Evolutionary conservation across 805 yeast species (phyloP).

Genomic region (Saccharomyces paradoxus): DNA sequence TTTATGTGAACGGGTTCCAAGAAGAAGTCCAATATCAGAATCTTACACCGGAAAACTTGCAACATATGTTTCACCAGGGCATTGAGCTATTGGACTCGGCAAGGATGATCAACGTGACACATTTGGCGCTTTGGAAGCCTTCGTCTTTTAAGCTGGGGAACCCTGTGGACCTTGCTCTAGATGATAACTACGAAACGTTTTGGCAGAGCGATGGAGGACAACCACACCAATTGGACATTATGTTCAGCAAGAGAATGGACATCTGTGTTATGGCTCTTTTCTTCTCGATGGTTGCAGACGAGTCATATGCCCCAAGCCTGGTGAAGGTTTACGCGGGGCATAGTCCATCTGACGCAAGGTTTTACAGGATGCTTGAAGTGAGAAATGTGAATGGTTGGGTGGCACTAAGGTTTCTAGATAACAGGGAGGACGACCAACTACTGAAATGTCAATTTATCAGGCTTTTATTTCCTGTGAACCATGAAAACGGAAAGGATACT

Average conservation of each 20-base stretch:
- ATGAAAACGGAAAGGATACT: constrained; percentile 93
- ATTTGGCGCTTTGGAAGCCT: constrained; percentile 75
- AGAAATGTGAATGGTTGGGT: constrained; percentile 29
- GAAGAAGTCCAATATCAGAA: constrained; percentile 17
- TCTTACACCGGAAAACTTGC: constrained; percentile 9
- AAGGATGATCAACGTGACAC: constrained; percentile 68
- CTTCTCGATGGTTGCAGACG: constrained; percentile 66
- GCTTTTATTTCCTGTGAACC: constrained; percentile 42
- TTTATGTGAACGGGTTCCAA: constrained; percentile 13
- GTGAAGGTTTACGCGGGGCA: constrained; percentile 29
- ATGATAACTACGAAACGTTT: constrained; percentile 59
- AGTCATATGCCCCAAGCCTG: constrained; percentile 75
- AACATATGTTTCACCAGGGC: constrained; percentile 9
- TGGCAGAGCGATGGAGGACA: constrained; percentile 96
- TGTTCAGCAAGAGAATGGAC: constrained; percentile 68
- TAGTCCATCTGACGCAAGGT: constrained; percentile 21
- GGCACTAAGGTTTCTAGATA: constrained; percentile 20
- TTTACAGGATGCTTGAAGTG: constrained; percentile 22
- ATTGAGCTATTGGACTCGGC: constrained; percentile 16
- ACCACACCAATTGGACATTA: constrained; percentile 76
- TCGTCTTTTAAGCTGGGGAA: constrained; percentile 68
- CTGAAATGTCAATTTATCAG: constrained; percentile 26
- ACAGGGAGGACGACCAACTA: constrained; percentile 15
- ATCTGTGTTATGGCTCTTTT: constrained; percentile 63
- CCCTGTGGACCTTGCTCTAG: constrained; percentile 64